phyloP scores from a whole-genome alignment of 192 early-diverging fungal species.

The Powellomyces hirtus region DNA sequence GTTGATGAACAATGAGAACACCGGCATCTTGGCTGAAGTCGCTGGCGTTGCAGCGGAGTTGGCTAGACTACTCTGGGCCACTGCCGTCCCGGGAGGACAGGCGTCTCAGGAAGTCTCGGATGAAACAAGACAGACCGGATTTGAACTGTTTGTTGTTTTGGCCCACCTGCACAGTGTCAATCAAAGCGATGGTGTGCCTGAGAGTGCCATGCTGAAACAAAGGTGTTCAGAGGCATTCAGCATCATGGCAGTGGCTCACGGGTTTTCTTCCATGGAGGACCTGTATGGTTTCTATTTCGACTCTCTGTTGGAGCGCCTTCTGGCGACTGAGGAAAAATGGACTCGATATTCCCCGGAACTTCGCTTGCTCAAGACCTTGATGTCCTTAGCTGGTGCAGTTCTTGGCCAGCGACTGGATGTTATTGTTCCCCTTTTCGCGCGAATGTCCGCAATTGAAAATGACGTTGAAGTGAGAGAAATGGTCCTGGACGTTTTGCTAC shows the following conservation, averaged over 20 bases:
- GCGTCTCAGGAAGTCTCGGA: neutral
- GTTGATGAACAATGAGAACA: constrained; percentile 42
- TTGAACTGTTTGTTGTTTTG: constrained; percentile 33
- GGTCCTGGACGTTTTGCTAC: constrained; percentile 35
- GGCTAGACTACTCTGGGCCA: constrained; percentile 17
- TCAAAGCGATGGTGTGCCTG: constrained; percentile 27
- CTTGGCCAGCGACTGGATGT: constrained; percentile 38
- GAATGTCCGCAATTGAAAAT: constrained; percentile 18
- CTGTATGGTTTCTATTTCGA: constrained; percentile 31
- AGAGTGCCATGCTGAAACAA: neutral
- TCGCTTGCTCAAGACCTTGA: constrained; percentile 32
- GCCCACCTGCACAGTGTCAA: constrained; percentile 34
- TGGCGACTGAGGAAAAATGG: constrained; percentile 26
- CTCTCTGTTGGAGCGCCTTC: neutral
- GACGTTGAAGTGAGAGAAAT: constrained; percentile 48
- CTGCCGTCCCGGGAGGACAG: neutral
- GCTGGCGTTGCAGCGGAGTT: constrained; percentile 33
- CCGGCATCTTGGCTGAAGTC: constrained; percentile 34
- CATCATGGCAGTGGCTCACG: constrained; percentile 11
- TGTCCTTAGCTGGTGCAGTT: constrained; percentile 23
- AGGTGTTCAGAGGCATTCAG: constrained; percentile 8
- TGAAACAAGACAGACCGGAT: constrained; percentile 27
- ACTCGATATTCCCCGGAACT: constrained; percentile 45
- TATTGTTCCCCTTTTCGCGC: constrained; percentile 36
- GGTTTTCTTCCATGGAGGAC: constrained; percentile 5